A percentile compares a stretch with the other conserved stretches of the same genome.
These are phyloP conservation scores for Volvariella surrecta DNA, from an alignment of 1,284 basidiomycete genomes.

Conservation along the genomic window DNA sequence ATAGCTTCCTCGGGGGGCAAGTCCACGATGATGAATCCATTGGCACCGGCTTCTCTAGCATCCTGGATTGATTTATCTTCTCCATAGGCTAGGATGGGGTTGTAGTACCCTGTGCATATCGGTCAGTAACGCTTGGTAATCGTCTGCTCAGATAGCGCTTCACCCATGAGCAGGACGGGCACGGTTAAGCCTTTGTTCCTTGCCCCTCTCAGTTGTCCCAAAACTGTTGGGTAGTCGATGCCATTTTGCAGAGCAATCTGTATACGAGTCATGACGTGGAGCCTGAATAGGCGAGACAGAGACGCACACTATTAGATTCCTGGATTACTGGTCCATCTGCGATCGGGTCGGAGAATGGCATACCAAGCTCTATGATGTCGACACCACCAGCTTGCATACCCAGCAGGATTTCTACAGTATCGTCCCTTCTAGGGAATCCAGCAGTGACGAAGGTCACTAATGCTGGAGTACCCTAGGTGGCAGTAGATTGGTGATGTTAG, in stretches of 20 bases:
- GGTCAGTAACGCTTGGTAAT: neutral
- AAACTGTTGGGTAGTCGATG: conserved; percentile 69
- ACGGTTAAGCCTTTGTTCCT: conserved; percentile 74
- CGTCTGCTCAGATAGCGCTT: conserved; percentile 14
- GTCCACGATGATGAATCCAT: conserved; percentile 97
- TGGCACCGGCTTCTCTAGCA: conserved; percentile 84
- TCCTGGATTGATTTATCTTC: conserved; percentile 91
- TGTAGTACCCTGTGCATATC: conserved; percentile 79
- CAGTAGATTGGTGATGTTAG: conserved; percentile 1
- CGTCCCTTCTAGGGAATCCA: conserved; percentile 72
- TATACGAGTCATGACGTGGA: conserved; percentile 5
- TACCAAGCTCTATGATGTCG: conserved; percentile 93
- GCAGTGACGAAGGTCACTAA: conserved; percentile 90
- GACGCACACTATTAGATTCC: conserved; percentile 78
- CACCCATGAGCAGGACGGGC: conserved; percentile 93
- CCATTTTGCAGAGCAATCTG: conserved; percentile 79
- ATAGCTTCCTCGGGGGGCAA: conserved; percentile 96
- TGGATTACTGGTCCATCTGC: conserved; percentile 94
- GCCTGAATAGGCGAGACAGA: conserved; percentile 2
- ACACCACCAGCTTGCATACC: conserved; percentile 90
- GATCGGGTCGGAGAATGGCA: conserved; percentile 96
- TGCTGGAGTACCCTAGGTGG: conserved; percentile 53
- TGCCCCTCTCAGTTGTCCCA: conserved; percentile 76
- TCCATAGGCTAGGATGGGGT: conserved; percentile 91
- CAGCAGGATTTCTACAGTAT: conserved; percentile 84